Evolutionary conservation across 805 yeast genomes (phyloP), one percentile per base, ranked within the genome.

Genomic region (Blastobotrys terrestris): DNA sequence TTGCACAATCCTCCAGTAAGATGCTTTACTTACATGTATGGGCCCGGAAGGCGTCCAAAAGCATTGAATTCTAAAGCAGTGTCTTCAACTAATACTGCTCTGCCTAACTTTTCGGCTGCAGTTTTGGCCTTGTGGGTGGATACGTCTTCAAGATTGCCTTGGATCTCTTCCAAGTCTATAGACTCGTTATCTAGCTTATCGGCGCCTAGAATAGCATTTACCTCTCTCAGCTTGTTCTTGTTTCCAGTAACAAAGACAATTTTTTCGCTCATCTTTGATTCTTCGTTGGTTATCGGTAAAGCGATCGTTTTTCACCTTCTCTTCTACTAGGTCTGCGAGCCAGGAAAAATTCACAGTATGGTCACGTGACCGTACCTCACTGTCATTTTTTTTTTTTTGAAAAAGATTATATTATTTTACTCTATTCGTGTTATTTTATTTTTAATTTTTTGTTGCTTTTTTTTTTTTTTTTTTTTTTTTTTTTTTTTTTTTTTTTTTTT

Each of bases 71-170:
- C 87, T 41, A 94, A 77, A 49, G 96, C 91, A 0, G 99, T 94
- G 63, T 94, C 99, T 66, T 94, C 99, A 2, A 91, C 97, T 53
- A 94, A 75, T 0, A 89, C 97, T 0, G 98, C 92, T 0, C 95
- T 94, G 2, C 74, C 66, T 2, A 80, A 69, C 68, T 67, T 64
- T 11, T 67, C 63, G 3, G 92, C 85, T 1, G 96, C 96, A 11
- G 83, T 76, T 61, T 75, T 70, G 53, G 95, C 88, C 67, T 94
- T 94, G 63, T 83, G 87, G 45, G 74, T 75, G 0, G 96, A 86
- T 44, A 94, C 92, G 51, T 86, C 87, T 43, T 83, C 84, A 47
- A 90, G 78, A 19, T 92, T 71, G 31, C 97, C 99, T 70, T 94
- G 99, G 46, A 94, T 69, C 71, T 94, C 99, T 49, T 84, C 94